Conservation (phyloP, 2,329 filamentous ascomycete species). For the Xylariaceae sp. region DNA sequence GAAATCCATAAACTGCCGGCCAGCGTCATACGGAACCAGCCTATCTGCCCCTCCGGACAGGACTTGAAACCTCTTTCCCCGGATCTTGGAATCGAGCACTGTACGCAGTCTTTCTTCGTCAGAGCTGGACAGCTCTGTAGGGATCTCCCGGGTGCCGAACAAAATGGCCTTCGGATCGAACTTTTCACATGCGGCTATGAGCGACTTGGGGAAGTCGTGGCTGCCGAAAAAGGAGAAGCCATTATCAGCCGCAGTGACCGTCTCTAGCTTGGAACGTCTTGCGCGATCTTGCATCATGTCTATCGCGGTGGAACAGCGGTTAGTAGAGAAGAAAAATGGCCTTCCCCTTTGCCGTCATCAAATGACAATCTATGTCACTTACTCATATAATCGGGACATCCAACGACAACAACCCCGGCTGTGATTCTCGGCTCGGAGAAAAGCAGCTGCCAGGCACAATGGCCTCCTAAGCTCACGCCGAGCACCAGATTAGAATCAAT, state of each 20-base stretch:
- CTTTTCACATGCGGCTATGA: slow-evolving; percentile 57
- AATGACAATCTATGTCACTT: slow-evolving; percentile 20
- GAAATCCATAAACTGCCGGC: slow-evolving; percentile 55
- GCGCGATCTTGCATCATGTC: slow-evolving; percentile 75
- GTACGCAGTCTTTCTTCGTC: slow-evolving; percentile 40
- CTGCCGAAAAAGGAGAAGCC: slow-evolving; percentile 67
- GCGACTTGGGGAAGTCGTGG: slow-evolving; percentile 64
- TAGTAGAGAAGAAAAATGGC: too few species aligned
- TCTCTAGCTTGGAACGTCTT: slow-evolving; percentile 57
- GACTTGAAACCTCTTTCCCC: slow-evolving; percentile 59
- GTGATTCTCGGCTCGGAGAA: slow-evolving; percentile 72
- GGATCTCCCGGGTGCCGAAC: slow-evolving; percentile 46
- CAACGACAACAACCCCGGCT: slow-evolving; percentile 76
- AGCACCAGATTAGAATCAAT: slow-evolving; percentile 66
- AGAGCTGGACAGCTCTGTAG: slow-evolving; percentile 27
- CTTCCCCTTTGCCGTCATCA: slow-evolving; percentile 6
- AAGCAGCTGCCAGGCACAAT: slow-evolving; percentile 78
- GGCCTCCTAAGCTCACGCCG: slow-evolving; percentile 81
- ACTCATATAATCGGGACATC: slow-evolving; percentile 82
- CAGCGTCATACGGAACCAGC: slow-evolving; percentile 63
- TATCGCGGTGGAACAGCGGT: slow-evolving; percentile 26
- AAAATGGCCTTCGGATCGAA: slow-evolving; percentile 73
- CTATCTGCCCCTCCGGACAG: slow-evolving; percentile 64
- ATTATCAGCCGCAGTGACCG: slow-evolving; percentile 52
- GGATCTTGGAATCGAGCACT: slow-evolving; percentile 44